Evolutionary conservation across 176 grass and related monocot species (phyloP).

Genomic region (Carex littledalei): DNA sequence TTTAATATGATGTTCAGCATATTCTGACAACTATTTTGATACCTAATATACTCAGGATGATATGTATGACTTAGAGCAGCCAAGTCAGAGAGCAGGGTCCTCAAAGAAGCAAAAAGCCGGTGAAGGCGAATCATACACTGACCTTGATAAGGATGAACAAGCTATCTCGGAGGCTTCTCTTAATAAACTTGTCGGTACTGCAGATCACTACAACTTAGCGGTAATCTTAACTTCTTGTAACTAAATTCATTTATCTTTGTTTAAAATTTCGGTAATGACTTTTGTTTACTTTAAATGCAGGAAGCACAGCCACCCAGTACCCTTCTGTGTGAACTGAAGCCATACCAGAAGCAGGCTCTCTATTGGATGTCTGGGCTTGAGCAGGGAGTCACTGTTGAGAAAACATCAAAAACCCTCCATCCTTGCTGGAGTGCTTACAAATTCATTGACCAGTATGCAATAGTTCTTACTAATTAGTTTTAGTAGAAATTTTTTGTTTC

Average conservation of each 20-base stretch:
- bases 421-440: constrained; percentile 81
- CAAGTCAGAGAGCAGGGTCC: constrained; percentile 30
- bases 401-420: constrained; percentile 57
- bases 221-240: constrained; percentile 28
- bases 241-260: background rate
- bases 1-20: background rate
- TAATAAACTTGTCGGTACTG: constrained; percentile 80
- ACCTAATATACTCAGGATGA: constrained; percentile 42
- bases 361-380: constrained; percentile 92
- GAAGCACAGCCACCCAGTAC: constrained; percentile 72
- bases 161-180: constrained; percentile 77
- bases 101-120: constrained; percentile 22
- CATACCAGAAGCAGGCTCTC: constrained; percentile 88
- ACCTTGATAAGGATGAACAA: constrained; percentile 62
- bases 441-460: constrained; percentile 60
- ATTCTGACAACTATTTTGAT: background rate
- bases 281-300: constrained; percentile 23
- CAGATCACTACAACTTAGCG: constrained; percentile 59
- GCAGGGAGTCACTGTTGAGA: constrained; percentile 43
- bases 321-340: constrained; percentile 59
- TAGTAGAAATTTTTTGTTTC: background rate
- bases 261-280: constrained; percentile 3
- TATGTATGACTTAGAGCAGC: constrained; percentile 29
- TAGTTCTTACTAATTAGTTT: background rate
- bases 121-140: constrained; percentile 47